Base-by-base conservation (phyloP, 371 early-diverging fungal species). In the Rhizopus arrhizus region DNA sequence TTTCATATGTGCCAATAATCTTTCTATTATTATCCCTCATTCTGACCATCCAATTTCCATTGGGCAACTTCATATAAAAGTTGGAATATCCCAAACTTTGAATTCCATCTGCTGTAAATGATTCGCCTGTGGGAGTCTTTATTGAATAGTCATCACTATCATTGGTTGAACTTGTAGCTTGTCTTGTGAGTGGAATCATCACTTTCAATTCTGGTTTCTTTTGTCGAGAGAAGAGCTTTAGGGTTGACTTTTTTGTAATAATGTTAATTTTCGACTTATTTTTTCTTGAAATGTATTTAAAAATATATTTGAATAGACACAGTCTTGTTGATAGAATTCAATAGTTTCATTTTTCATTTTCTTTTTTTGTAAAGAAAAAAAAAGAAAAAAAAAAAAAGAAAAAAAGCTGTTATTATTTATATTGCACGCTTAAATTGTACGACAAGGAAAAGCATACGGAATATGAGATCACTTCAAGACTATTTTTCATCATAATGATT, bases 11-110 rank as follows among this genome's bases (percentile, higher is more conserved):
- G 16, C 53, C 66, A 47, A 74, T 58, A 55, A 74, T 74, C 49
- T 67, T 70, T 40, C 74, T 58, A 36, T 74, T 56, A 1, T 52
- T 53, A 41, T 67, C 70, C 56, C 74, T 56, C 4, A 61, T 49
- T 9, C 74, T 52, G 6, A 74, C 66, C 55, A 68, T 58, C 70
- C 71, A 74, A 16, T 74, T 70, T 0, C 74, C 74, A 51, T 74
- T 74, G 28, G 70, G 71, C 32, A 74, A 32, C n/a, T 66, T 64
- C 28, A 74, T 65, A 53, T 74, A 74, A 32, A 70, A 74, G 40
- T 67, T 74, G 3, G 74, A 74, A 41, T 74, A 74, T 10, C 72
- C 72, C 34, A 45, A 32, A 32, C 58, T 54, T 22, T 22, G 22
- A 22, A 22, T 22, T 22, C 22, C 22, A 22, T 22, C 22, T 22